These are phyloP conservation scores for Sinapis alba DNA, from an alignment of 441 rosid genomes.

Conservation along the genomic window DNA sequence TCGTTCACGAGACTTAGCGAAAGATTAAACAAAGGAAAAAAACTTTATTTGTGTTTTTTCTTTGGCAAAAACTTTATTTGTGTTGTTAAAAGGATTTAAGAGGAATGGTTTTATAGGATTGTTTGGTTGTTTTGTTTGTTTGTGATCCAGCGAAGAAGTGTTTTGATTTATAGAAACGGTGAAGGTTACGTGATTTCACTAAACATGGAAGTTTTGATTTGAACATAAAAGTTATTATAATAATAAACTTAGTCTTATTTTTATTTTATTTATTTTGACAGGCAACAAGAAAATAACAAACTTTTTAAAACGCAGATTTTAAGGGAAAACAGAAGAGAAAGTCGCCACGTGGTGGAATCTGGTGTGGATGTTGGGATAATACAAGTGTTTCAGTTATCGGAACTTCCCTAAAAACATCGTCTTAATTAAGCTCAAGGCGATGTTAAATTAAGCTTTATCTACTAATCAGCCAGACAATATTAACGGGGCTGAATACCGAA, in stretches of 20 bases:
- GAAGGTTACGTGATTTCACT: constrained; percentile 18
- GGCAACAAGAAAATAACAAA: background rate
- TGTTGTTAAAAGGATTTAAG: background rate
- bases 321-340: background rate
- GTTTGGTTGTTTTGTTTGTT: constrained; percentile 6
- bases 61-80: background rate
- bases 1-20: background rate
- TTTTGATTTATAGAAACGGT: constrained; percentile 16
- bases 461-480: background rate
- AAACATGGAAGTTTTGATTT: constrained; percentile 5
- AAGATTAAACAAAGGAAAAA: background rate
- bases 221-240: background rate
- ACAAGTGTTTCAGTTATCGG: background rate
- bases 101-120: background rate
- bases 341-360: background rate
- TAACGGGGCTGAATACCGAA: background rate
- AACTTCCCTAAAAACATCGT: background rate
- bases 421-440: constrained; percentile 5
- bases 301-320: background rate
- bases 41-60: background rate
- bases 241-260: background rate
- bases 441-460: background rate
- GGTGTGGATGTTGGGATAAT: background rate
- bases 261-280: background rate
- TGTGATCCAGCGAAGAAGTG: constrained; percentile 16